A percentile compares a stretch with the other conserved stretches of the same genome.
phyloP scores from a whole-genome alignment of 495 filamentous ascomycete genomes.

The Amniculicola lignicola region DNA sequence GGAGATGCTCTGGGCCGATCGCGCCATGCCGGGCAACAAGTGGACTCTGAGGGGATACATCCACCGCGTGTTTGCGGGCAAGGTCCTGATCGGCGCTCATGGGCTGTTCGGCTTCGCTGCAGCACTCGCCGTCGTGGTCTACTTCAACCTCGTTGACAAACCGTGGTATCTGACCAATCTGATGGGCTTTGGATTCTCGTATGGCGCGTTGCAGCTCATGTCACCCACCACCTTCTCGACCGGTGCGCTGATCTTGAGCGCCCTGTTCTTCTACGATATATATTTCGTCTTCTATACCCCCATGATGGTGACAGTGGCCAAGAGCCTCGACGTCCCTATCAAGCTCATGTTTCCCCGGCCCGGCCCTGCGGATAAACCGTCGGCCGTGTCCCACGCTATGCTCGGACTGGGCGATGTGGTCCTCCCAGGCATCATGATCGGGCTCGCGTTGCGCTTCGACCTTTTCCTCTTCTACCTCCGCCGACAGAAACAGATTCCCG shows the following conservation, averaged over 20 bases:
- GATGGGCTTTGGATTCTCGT: slow-evolving; percentile 81
- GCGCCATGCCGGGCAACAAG: slow-evolving; percentile 49
- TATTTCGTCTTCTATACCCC: slow-evolving; percentile 97
- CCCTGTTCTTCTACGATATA: slow-evolving; percentile 91
- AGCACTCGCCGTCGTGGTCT: slow-evolving; percentile 56
- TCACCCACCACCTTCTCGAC: slow-evolving; percentile 88
- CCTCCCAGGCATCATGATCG: slow-evolving; percentile 90
- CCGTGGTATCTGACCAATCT: slow-evolving; percentile 83
- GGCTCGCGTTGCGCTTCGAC: slow-evolving; percentile 84
- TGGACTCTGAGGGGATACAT: slow-evolving; percentile 49
- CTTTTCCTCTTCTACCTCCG: slow-evolving; percentile 75
- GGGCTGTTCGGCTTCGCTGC: slow-evolving; percentile 60
- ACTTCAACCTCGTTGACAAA: slow-evolving; percentile 69
- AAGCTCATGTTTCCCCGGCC: slow-evolving; percentile 85
- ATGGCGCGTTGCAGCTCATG: slow-evolving; percentile 74
- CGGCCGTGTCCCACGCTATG: slow-evolving; percentile 62
- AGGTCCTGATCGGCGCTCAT: slow-evolving; percentile 49
- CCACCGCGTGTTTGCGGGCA: slow-evolving; percentile 46
- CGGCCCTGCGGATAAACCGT: slow-evolving; percentile 41
- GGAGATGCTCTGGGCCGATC: slow-evolving; percentile 48
- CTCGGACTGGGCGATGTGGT: slow-evolving; percentile 92
- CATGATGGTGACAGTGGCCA: slow-evolving; percentile 94
- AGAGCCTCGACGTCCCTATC: slow-evolving; percentile 83
- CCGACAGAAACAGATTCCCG: slow-evolving; percentile 44
- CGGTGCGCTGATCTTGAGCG: slow-evolving; percentile 70